phyloP scores from a whole-genome alignment of 163 green algal genomes.

The Chlorella variabilis region DNA sequence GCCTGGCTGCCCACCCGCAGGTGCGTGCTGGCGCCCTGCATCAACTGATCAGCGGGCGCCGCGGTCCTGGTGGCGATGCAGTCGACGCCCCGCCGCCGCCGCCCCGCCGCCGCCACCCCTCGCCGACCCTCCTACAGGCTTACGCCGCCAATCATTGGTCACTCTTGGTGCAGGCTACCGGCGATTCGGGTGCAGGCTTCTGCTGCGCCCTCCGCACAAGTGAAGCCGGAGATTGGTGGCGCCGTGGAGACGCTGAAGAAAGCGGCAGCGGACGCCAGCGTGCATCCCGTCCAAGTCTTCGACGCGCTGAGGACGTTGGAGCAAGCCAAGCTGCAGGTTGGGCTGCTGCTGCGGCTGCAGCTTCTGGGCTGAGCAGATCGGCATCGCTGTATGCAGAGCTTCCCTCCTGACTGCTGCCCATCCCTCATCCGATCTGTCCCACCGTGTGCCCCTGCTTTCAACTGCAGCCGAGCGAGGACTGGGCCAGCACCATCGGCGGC shows the following conservation, averaged over 20 bases:
- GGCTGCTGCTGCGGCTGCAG: not conserved
- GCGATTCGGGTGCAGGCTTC: not conserved
- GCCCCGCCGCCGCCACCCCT: too few species aligned
- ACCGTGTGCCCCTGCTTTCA: not conserved
- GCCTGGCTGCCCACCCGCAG: slow-evolving; percentile 8
- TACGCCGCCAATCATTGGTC: not conserved
- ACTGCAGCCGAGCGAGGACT: slow-evolving; percentile 48
- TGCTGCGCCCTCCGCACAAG: not conserved
- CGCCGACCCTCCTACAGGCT: too few species aligned
- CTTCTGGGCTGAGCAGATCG: too few species aligned
- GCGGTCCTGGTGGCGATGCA: too few species aligned
- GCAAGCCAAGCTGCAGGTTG: slow-evolving; percentile 61
- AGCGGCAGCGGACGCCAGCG: slow-evolving; percentile 7
- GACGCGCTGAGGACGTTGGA: slow-evolving; percentile 61
- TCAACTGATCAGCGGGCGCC: too few species aligned
- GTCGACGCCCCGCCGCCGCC: too few species aligned
- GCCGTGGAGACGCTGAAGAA: slow-evolving; percentile 30
- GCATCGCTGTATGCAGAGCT: too few species aligned
- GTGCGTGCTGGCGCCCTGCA: too few species aligned
- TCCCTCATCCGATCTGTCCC: not conserved
- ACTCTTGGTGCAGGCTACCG: not conserved
- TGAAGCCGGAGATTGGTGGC: not conserved
- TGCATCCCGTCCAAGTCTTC: slow-evolving; percentile 55
- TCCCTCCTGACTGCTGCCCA: too few species aligned
- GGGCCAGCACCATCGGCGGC: slow-evolving; percentile 49